Evolutionary conservation across 2,329 filamentous ascomycete species (phyloP).

Genomic region (Lasiodiplodia sp.): DNA sequence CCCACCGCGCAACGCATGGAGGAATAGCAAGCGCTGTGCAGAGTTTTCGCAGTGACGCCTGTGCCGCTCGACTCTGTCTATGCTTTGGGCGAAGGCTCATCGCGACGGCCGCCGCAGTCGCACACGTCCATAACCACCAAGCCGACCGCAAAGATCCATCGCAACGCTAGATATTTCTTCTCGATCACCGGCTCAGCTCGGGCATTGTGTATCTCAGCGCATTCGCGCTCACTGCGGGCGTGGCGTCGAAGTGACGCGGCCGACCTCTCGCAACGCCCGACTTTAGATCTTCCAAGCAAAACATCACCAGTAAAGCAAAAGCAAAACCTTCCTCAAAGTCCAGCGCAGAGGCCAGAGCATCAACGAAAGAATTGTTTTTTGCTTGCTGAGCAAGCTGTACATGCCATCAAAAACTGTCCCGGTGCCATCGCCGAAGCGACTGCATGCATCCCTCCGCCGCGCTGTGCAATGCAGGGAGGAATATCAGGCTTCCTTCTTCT

Average conservation of each 20-base stretch:
- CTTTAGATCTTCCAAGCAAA: background rate
- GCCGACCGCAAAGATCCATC: too few relatives aligned
- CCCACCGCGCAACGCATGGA: too few relatives aligned
- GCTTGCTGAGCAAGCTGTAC: background rate
- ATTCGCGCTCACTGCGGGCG: background rate
- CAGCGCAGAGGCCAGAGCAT: background rate
- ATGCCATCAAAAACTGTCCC: constrained; percentile 7
- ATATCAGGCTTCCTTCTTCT: background rate
- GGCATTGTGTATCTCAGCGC: too few relatives aligned
- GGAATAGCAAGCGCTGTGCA: too few relatives aligned
- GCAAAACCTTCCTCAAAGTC: constrained; percentile 4
- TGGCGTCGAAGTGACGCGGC: background rate
- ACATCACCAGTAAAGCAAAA: background rate
- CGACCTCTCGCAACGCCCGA: background rate
- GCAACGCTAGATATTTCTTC: too few relatives aligned
- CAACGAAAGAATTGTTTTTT: background rate
- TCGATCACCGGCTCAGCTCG: too few relatives aligned
- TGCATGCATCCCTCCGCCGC: background rate
- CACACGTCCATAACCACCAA: too few relatives aligned
- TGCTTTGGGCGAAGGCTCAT: too few relatives aligned
- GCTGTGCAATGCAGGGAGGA: background rate
- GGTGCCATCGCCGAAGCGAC: background rate
- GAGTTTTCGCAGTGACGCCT: too few relatives aligned
- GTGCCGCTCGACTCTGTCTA: too few relatives aligned
- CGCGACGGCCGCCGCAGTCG: too few relatives aligned